A percentile compares a stretch with the other conserved stretches of the same genome.
These are phyloP conservation scores for Puccinellia tenuiflora DNA, from an alignment of 176 grass and related monocot genomes.

Conservation along the genomic window DNA sequence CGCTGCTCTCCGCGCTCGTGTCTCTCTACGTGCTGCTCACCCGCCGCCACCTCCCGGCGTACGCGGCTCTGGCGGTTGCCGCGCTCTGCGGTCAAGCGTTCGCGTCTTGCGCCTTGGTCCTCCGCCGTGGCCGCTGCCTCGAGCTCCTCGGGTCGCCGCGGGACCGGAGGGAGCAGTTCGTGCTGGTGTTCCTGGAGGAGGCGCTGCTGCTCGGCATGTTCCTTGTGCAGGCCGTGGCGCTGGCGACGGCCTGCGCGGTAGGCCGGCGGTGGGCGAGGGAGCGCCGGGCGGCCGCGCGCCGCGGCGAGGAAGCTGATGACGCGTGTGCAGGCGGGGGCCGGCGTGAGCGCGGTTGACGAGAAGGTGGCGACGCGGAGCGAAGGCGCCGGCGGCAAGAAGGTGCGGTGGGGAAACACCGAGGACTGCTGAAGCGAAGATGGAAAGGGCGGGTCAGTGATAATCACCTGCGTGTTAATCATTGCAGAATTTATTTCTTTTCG, in stretches of 20 bases:
- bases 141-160: constrained; percentile 37
- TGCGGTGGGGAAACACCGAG: constrained; percentile 18
- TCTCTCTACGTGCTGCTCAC: constrained; percentile 46
- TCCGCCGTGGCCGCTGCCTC: constrained; percentile 35
- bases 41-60: constrained; percentile 38
- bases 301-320: constrained; percentile 40
- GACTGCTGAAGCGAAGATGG: not conserved
- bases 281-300: constrained; percentile 20
- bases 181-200: constrained; percentile 45
- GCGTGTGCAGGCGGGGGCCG: constrained; percentile 15
- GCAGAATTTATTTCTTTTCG: no score
- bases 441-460: not conserved
- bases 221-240: constrained; percentile 36
- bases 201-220: constrained; percentile 57
- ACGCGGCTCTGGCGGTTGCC: constrained; percentile 35
- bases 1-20: constrained; percentile 47
- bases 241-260: constrained; percentile 33
- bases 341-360: constrained; percentile 32
- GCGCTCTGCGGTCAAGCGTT: constrained; percentile 49
- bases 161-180: constrained; percentile 56
- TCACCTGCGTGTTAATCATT: not conserved
- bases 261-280: constrained; percentile 43
- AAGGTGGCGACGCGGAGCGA: constrained; percentile 31
- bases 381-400: constrained; percentile 4
- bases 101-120: constrained; percentile 39